Evolutionary conservation across 2,329 filamentous ascomycete species (phyloP), one percentile per base, ranked within the genome.

Genomic region (Sclerotinia borealis): DNA sequence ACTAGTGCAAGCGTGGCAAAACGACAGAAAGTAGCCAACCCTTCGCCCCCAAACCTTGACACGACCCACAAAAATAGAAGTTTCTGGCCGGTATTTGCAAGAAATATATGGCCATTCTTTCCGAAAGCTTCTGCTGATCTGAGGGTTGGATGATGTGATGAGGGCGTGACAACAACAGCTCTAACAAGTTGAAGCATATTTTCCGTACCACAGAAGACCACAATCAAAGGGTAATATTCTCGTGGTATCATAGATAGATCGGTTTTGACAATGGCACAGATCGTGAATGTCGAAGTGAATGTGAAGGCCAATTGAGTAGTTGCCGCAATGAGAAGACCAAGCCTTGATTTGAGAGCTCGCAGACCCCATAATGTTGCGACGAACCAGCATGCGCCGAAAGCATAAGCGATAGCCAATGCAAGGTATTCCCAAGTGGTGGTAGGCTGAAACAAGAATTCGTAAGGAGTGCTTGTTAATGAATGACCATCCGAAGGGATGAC

Each of bases 181-280:
- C 92, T 92, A 74, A 93, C 91, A 41, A 93, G 78, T 22, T 89
- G 82, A 71, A 92, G 89, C 67, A 91, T 89, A 69, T 93, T 92
- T 70, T 92, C 90, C 37, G 93, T 77, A 56, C 90, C 91, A 77
- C 92, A 62, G 1, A 87, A 83, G 45, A 92, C 80, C 10, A 93
- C 84, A n/a, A 91, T 88, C 11, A 91, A 81, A 0, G 90, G 90
- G 72, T 92, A 93, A 41, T 85, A 85, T 59, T 87, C 87, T 65
- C 86, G 82, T 3, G 90, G 90, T 56, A 93, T 88, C 67, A 85
- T 85, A 11, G 88, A 90, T 19, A 93, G 77, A 70, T 93, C 88
- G 70, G 93, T 84, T 66, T 88, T 87, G 67, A 92, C 81, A 51
- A 92, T 81, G 39, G 89, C 89, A 72, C 90, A 93, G 43, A 93